Percentiles rank a stretch among this genome's conserved stretches.
Evolutionary conservation across 2,329 filamentous ascomycete species (phyloP).

Genomic region (Venturia nashicola): DNA sequence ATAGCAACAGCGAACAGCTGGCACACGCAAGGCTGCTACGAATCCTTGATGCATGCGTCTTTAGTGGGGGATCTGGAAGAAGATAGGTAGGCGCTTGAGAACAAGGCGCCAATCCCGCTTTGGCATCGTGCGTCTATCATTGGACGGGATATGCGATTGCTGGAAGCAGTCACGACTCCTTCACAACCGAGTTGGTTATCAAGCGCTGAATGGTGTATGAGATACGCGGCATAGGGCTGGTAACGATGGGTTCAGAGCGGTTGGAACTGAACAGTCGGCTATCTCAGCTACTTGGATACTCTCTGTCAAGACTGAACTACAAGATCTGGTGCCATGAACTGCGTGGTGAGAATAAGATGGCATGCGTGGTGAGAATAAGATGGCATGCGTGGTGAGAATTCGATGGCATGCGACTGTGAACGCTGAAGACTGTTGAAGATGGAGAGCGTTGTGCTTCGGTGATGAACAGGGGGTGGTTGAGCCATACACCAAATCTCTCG

Average conservation of each 20-base stretch:
- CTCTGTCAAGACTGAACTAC: background rate
- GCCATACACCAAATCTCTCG: background rate
- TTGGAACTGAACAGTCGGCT: background rate
- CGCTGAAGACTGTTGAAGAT: background rate
- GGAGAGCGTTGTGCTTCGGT: background rate
- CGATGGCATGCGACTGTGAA: too few species aligned
- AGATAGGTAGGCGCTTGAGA: background rate
- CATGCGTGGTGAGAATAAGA: too few species aligned
- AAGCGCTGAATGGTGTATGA: background rate
- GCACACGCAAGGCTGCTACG: background rate
- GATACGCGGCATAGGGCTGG: background rate
- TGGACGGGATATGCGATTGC: background rate
- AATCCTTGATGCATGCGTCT: background rate
- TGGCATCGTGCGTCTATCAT: background rate
- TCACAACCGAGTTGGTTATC: background rate
- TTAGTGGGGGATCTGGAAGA: background rate
- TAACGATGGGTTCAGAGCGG: background rate
- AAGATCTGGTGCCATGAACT: background rate
- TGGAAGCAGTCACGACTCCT: background rate
- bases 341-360: too few species aligned
- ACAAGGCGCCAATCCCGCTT: background rate
- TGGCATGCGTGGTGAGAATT: too few species aligned
- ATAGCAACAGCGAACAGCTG: background rate
- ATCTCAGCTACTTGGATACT: background rate
- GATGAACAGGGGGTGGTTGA: background rate